A percentile compares a stretch with the other conserved stretches of the same genome.
These are phyloP conservation scores for Cladosporium halotolerans DNA, from an alignment of 2,329 filamentous ascomycete species.

Conservation along the genomic window DNA sequence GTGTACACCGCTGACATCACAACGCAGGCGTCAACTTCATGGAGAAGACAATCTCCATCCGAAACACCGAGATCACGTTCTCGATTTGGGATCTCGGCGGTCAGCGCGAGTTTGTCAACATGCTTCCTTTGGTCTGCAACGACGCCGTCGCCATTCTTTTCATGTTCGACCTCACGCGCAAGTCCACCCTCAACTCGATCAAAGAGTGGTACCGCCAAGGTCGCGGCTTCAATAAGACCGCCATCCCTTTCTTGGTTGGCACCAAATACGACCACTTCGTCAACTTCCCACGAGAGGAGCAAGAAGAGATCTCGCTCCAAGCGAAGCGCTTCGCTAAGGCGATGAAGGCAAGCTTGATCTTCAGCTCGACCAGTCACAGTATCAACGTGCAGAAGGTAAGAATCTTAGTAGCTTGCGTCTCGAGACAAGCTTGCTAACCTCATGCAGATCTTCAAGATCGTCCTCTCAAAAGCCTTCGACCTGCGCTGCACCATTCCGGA, in stretches of 20 bases:
- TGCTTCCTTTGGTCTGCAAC: slow-evolving; percentile 98
- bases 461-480: slow-evolving; percentile 96
- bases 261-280: slow-evolving; percentile 99
- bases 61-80: slow-evolving; percentile 99
- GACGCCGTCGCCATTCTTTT: slow-evolving; percentile 96
- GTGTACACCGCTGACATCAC: background rate
- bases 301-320: slow-evolving; percentile 98
- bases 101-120: slow-evolving; percentile 98
- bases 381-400: slow-evolving; percentile 98
- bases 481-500: slow-evolving; percentile 98
- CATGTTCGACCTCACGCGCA: slow-evolving; percentile 95
- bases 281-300: slow-evolving; percentile 94
- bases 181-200: slow-evolving; percentile 96
- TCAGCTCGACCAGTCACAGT: slow-evolving; percentile 97
- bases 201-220: slow-evolving; percentile 99
- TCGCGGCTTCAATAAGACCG: slow-evolving; percentile 97
- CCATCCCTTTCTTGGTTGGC: slow-evolving; percentile 94
- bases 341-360: slow-evolving; percentile 96
- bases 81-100: slow-evolving; percentile 98
- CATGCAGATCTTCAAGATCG: slow-evolving; percentile 94
- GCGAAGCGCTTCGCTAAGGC: slow-evolving; percentile 94
- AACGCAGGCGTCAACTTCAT: slow-evolving; percentile 91
- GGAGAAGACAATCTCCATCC: slow-evolving; percentile 99
- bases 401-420: background rate
- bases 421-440: background rate